Base-by-base conservation (phyloP, 768 basidiomycete genomes). In the Termitomyces sp. region DNA sequence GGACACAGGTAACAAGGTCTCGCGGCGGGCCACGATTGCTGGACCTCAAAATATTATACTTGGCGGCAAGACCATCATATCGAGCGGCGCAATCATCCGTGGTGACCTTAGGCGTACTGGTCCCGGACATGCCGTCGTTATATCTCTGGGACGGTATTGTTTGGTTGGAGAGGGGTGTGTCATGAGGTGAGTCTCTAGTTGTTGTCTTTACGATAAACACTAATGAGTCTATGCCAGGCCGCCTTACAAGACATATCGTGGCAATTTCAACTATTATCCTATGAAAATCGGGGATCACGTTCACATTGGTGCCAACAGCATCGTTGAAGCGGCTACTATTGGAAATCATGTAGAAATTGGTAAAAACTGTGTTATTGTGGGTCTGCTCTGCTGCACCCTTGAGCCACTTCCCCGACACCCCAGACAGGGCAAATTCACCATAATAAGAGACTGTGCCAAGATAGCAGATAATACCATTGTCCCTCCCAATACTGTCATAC, bases 1-100 rank as follows among this genome's bases (percentile, higher is more conserved):
- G 92, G 94, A 95, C 67, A 95, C 93, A 58, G 93, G 92, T 42
- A 96, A 98, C 77, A 96, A 96, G 70, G 95, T 98, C 41, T 95
- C 92, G 38, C 83, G 93, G 54, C 84, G 90, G 57, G 93, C 94
- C 16, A 88, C 86, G 25, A 97, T 98, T 64, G 85, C 88, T 53
- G 96, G 96, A 1, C 90, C 94, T 11, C 89, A 94, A 70, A 98
- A 97, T 68, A 99, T 98, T 68, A 93, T 98, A 58, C 85, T 99
- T 13, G 94, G 93, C 38, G 97, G 96, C 43, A 97, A 98, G 75
- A 94, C 94, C 2, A 93, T 98, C 68, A 95, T 99, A 56, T 89
- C 94, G 1, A 88, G 83, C 56, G 83, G 85, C 18, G 91, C 91
- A 9, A 92, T 98, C 52, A 88, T 99, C 47, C 87, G 97, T 45